A percentile compares a stretch with the other conserved stretches of the same genome.
Conservation (phyloP, 345 rosid species). For the Populus deltoides region DNA sequence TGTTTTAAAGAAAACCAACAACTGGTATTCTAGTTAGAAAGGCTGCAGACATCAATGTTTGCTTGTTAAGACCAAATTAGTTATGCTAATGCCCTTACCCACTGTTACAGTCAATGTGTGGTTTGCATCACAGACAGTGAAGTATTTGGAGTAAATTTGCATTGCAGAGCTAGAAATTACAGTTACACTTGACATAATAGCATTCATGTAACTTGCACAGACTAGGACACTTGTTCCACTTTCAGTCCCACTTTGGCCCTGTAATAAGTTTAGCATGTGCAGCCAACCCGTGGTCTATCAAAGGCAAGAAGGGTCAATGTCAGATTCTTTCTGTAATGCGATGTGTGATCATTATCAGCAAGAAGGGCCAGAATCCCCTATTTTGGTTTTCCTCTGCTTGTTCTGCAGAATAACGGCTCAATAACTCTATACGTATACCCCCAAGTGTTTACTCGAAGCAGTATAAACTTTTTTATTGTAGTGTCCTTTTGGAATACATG, state of each 20-base stretch:
- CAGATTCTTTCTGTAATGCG: neutral
- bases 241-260: neutral
- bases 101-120: neutral
- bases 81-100: neutral
- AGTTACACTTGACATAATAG: neutral
- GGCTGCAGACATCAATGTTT: conserved; percentile 1
- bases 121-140: neutral
- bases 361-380: neutral
- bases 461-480: neutral
- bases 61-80: conserved; percentile 17
- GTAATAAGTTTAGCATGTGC: neutral
- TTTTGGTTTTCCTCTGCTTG: neutral
- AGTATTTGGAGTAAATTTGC: neutral
- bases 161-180: neutral
- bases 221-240: neutral
- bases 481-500: too few relatives aligned
- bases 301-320: neutral
- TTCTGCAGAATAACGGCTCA: neutral
- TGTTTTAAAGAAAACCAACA: conserved; percentile 18
- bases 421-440: neutral
- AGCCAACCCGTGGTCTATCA: neutral
- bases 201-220: neutral
- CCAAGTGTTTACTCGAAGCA: neutral
- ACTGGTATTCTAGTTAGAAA: conserved; percentile 9
- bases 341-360: neutral